A percentile compares a stretch with the other conserved stretches of the same genome.
phyloP scores from a whole-genome alignment of 345 rosid genomes.

The Carallia pectinifolia region DNA sequence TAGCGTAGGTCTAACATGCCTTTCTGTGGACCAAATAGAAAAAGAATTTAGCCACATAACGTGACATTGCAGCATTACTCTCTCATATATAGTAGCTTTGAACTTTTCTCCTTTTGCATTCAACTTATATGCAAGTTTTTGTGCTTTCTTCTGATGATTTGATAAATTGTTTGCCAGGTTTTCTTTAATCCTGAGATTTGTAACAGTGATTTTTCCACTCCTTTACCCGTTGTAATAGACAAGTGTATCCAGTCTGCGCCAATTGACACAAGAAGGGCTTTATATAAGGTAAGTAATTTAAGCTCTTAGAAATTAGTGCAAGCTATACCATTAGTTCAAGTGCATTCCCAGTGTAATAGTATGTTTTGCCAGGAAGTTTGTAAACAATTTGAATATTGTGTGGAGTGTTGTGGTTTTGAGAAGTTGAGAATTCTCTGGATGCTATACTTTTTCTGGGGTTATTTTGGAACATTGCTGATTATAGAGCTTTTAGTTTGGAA shows the following conservation, averaged over 20 bases:
- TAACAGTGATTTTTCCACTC: constrained; percentile 64
- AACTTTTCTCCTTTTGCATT: constrained; percentile 12
- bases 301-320: neutral
- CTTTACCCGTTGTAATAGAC: constrained; percentile 87
- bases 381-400: neutral
- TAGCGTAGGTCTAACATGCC: no score
- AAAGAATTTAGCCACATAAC: no score
- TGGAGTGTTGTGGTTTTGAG: neutral
- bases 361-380: neutral
- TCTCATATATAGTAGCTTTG: neutral
- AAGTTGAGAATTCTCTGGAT: neutral
- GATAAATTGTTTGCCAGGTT: constrained; percentile 47
- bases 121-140: constrained; percentile 10
- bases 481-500: no score
- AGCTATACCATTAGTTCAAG: constrained; percentile 12
- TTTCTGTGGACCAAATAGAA: no score
- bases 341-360: neutral
- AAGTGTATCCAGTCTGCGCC: constrained; percentile 97
- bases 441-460: neutral
- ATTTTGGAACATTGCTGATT: neutral
- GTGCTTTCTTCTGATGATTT: constrained; percentile 18
- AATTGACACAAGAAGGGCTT: constrained; percentile 94
- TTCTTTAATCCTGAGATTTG: constrained; percentile 95
- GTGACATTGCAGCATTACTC: no score
- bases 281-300: constrained; percentile 67